These are phyloP conservation scores for Kurtzmaniella quercitrusa DNA, from an alignment of 1,139 yeast species.

Conservation along the genomic window DNA sequence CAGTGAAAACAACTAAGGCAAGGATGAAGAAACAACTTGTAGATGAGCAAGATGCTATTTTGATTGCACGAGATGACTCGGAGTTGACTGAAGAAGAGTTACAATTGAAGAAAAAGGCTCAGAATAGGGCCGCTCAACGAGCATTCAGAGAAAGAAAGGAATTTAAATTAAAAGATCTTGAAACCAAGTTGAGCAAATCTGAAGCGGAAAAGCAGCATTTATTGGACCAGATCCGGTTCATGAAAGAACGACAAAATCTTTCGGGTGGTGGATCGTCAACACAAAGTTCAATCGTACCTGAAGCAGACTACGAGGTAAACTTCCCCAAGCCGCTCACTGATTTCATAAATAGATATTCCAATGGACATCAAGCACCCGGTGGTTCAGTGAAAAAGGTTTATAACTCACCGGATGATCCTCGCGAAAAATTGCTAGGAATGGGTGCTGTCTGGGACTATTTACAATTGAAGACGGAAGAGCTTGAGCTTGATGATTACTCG, in stretches of 20 bases:
- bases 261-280: neutral
- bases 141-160: constrained; percentile 88
- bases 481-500: constrained; percentile 40
- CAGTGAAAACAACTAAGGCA: constrained; percentile 7
- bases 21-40: constrained; percentile 23
- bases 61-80: constrained; percentile 38
- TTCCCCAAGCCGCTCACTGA: constrained; percentile 36
- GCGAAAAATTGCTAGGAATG: constrained; percentile 54
- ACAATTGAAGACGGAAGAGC: constrained; percentile 41
- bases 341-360: constrained; percentile 24
- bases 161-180: constrained; percentile 64
- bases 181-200: constrained; percentile 53
- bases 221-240: constrained; percentile 30
- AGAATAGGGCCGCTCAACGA: constrained; percentile 85
- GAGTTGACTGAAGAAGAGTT: constrained; percentile 47
- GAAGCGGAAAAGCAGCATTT: constrained; percentile 57
- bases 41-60: constrained; percentile 37
- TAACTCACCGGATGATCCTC: constrained; percentile 31
- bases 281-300: too few relatives aligned
- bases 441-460: constrained; percentile 85
- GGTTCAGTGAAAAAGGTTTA: constrained; percentile 28
- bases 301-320: constrained; percentile 12
- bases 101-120: constrained; percentile 64
- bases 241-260: constrained; percentile 6
- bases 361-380: constrained; percentile 19